Percentiles rank a stretch among this genome's conserved stretches.
phyloP scores from a whole-genome alignment of 2,329 filamentous ascomycete species.

The Gnomoniopsis sp. region DNA sequence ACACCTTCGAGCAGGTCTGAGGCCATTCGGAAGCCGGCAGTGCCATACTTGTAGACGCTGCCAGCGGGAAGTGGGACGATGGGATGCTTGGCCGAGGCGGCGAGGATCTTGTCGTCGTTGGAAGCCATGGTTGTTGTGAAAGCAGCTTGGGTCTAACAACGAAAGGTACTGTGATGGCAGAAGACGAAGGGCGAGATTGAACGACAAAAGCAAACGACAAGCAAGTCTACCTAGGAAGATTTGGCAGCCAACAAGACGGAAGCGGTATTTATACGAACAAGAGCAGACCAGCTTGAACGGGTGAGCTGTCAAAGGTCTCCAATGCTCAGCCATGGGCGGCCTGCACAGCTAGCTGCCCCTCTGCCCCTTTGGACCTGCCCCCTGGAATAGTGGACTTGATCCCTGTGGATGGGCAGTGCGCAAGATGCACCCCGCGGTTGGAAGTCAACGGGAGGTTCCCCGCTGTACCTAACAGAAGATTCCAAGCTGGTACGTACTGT shows the following conservation, averaged over 20 bases:
- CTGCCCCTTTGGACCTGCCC: no score
- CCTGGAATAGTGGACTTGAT: not conserved
- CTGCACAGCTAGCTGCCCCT: not conserved
- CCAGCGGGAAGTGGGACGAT: slow-evolving; percentile 46
- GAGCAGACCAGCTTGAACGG: not conserved
- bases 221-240: not conserved
- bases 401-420: not conserved
- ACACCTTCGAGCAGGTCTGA: slow-evolving; percentile 85
- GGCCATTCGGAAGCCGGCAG: slow-evolving; percentile 66
- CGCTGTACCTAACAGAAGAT: no score
- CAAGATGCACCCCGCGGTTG: not conserved
- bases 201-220: not conserved
- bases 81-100: slow-evolving; percentile 60
- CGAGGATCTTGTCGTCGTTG: slow-evolving; percentile 46
- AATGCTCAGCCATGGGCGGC: no score
- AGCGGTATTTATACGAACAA: slow-evolving; percentile 4
- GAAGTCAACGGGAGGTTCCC: not conserved
- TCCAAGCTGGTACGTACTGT: not conserved
- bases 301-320: slow-evolving; percentile 3
- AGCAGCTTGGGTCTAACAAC: slow-evolving; percentile 4
- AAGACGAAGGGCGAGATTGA: not conserved
- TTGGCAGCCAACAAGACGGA: not conserved
- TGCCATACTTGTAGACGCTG: slow-evolving; percentile 61
- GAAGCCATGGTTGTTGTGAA: slow-evolving; percentile 40
- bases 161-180: not conserved